Conservation (phyloP, 805 yeast species). For the Ogataea degrootiae region DNA sequence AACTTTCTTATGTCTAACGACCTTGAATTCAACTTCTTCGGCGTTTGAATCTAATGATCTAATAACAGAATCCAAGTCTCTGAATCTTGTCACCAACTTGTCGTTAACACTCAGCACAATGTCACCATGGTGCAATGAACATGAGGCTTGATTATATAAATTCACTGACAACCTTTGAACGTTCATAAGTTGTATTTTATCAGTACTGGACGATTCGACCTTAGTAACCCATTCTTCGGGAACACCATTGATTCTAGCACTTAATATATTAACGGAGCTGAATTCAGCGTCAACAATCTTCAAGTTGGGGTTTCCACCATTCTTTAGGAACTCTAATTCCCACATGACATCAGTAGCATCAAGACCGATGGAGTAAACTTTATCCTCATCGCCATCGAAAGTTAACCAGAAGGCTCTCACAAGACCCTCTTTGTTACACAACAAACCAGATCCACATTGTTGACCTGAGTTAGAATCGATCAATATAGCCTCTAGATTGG, state of each 20-base stretch:
- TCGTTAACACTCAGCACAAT: slow-evolving; percentile 68
- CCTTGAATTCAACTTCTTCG: slow-evolving; percentile 44
- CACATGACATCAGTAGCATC: slow-evolving; percentile 63
- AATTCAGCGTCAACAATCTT: slow-evolving; percentile 79
- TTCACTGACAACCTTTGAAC: slow-evolving; percentile 55
- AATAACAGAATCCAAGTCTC: slow-evolving; percentile 54
- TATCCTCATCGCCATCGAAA: slow-evolving; percentile 68
- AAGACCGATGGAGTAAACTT: slow-evolving; percentile 70
- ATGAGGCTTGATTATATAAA: slow-evolving; percentile 23
- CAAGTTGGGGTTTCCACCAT: slow-evolving; percentile 46
- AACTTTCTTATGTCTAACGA: slow-evolving; percentile 69
- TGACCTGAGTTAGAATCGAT: slow-evolving; percentile 68
- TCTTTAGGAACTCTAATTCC: slow-evolving; percentile 52
- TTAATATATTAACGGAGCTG: slow-evolving; percentile 58
- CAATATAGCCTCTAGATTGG: slow-evolving; percentile 72
- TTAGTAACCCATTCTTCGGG: slow-evolving; percentile 74
- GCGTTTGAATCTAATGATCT: slow-evolving; percentile 31
- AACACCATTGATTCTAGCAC: slow-evolving; percentile 84
- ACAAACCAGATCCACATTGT: slow-evolving; percentile 71
- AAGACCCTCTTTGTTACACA: slow-evolving; percentile 73
- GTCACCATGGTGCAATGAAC: slow-evolving; percentile 59
- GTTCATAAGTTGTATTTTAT: slow-evolving; percentile 67
- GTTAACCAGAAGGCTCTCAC: slow-evolving; percentile 84
- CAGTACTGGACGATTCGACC: slow-evolving; percentile 52
- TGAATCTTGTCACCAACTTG: slow-evolving; percentile 55